Evolutionary conservation across 352 stramenopile species (phyloP).

Genomic region (Albugo laibachii): DNA sequence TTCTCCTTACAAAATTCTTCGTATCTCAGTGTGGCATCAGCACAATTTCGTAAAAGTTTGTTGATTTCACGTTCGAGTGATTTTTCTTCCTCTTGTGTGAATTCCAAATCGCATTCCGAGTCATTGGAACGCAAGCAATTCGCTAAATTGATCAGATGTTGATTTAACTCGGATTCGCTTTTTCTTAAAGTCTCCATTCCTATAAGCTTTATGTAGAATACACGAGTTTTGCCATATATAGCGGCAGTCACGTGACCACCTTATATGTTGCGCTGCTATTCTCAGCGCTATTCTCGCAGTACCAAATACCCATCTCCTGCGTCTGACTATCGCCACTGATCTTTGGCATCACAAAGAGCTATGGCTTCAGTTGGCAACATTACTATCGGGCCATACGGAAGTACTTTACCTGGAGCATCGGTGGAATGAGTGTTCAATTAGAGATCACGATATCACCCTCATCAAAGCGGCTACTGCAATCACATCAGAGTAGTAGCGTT

Average conservation of each 20-base stretch:
- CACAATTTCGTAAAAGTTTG: conserved; percentile 17
- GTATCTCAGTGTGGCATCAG: conserved; percentile 14
- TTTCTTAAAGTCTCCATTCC: conserved; percentile 20
- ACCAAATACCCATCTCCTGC: too few relatives aligned
- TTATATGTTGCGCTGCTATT: too few relatives aligned
- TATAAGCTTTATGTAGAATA: conserved; percentile 1
- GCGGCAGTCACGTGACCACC: background rate
- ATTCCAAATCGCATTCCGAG: conserved; percentile 11
- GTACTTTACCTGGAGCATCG: too few relatives aligned
- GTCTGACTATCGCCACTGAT: too few relatives aligned
- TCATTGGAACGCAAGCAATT: conserved; percentile 15
- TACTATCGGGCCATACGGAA: too few relatives aligned
- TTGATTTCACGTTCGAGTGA: conserved; percentile 32
- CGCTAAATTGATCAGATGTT: conserved; percentile 21
- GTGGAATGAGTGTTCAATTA: too few relatives aligned
- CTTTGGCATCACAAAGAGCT: too few relatives aligned
- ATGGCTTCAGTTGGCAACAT: too few relatives aligned
- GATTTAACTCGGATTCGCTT: conserved; percentile 22
- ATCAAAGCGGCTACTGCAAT: too few relatives aligned
- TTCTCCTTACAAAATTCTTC: conserved; percentile 20
- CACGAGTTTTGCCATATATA: background rate
- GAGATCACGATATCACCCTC: too few relatives aligned
- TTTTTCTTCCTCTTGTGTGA: conserved; percentile 38
- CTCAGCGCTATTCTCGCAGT: too few relatives aligned
- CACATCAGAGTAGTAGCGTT: too few relatives aligned